phyloP scores from a whole-genome alignment of 345 rosid species.

The Corchorus olitorius region DNA sequence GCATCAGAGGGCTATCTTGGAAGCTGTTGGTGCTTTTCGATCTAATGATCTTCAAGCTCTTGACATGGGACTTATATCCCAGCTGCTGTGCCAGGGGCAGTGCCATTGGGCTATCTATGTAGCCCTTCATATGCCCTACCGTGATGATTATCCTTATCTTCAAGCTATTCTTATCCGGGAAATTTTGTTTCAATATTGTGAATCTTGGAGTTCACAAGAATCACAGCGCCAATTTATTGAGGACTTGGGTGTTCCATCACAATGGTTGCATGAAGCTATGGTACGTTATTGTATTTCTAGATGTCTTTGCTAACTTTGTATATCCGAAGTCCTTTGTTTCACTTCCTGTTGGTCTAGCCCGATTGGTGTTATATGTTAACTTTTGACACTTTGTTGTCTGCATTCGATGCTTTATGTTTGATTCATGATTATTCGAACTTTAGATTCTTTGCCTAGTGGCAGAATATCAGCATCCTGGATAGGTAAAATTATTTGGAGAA shows the following conservation, averaged over 20 bases:
- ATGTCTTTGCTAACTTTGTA: conserved; percentile 19
- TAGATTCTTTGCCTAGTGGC: conserved; percentile 7
- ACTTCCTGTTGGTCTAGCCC: not conserved
- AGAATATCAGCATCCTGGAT: conserved; percentile 1
- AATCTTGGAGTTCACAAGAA: conserved; percentile 79
- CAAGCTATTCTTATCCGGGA: conserved; percentile 73
- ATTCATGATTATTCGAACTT: not conserved
- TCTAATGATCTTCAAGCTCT: conserved; percentile 87
- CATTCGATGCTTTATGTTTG: conserved; percentile 1
- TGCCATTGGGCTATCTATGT: conserved; percentile 98
- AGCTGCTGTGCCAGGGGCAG: conserved; percentile 74
- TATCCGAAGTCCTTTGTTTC: conserved; percentile 18
- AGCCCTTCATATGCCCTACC: conserved; percentile 75
- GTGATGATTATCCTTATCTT: conserved; percentile 75
- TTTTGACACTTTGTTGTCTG: not conserved
- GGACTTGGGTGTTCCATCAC: conserved; percentile 69
- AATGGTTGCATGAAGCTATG: conserved; percentile 97
- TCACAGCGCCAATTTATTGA: conserved; percentile 75
- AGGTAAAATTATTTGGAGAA: not conserved
- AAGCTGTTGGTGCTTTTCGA: conserved; percentile 76
- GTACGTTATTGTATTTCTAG: conserved; percentile 40
- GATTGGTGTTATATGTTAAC: conserved; percentile 11
- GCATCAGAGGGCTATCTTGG: conserved; percentile 83
- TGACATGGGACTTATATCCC: conserved; percentile 91
- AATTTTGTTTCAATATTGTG: conserved; percentile 90